Conservation (phyloP, 2,329 filamentous ascomycete species). For the Amauroascus verrucosus region DNA sequence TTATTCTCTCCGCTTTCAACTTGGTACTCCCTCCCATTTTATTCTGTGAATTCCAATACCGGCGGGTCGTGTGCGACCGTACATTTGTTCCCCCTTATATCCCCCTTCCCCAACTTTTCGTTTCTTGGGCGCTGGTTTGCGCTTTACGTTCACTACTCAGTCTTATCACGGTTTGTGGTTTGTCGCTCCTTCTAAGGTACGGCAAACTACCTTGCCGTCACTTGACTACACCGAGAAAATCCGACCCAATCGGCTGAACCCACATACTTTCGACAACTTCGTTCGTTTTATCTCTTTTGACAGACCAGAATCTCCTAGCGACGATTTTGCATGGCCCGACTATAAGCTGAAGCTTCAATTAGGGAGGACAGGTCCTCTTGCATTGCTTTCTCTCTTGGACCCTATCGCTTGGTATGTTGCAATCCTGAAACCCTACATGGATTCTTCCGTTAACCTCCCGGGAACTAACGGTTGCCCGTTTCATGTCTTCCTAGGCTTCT, state of each 20-base stretch:
- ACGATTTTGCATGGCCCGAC: neutral
- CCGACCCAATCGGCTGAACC: neutral
- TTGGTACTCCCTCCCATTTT: neutral
- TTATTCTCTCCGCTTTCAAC: constrained; percentile 2
- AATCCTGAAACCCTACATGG: neutral
- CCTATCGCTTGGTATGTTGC: constrained; percentile 1
- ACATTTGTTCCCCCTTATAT: neutral
- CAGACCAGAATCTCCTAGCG: neutral
- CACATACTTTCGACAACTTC: neutral
- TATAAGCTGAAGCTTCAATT: neutral
- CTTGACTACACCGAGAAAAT: neutral
- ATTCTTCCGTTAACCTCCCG: neutral
- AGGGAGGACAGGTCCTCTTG: constrained; percentile 9
- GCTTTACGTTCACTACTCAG: constrained; percentile 9
- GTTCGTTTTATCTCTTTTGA: neutral
- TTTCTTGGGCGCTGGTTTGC: constrained; percentile 7
- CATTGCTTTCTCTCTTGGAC: neutral
- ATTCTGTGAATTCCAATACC: constrained; percentile 11
- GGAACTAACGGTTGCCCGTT: constrained; percentile 1
- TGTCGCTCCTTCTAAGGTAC: neutral
- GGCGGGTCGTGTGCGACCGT: constrained; percentile 8
- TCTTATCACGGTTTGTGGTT: neutral
- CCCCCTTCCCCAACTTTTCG: neutral
- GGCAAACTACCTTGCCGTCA: neutral
- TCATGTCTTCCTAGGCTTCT: neutral